Conservation (phyloP, 345 rosid species). For the Eucalyptus caleyi region DNA sequence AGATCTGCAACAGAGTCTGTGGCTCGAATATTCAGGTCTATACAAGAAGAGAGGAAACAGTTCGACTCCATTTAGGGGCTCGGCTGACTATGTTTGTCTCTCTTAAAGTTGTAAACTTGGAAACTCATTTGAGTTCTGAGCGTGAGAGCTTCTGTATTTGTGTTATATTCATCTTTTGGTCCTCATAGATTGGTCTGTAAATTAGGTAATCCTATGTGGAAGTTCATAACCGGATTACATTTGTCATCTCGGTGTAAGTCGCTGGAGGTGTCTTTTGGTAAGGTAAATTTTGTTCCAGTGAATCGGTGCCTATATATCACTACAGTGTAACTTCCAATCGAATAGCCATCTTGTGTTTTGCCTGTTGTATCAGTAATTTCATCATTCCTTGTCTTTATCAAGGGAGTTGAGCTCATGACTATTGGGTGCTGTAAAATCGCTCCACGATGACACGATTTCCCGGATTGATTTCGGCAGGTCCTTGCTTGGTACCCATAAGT, state of each 20-base stretch:
- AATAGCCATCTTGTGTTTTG: not conserved
- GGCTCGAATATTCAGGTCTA: conserved; percentile 77
- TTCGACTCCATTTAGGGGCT: conserved; percentile 12
- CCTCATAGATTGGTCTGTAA: not conserved
- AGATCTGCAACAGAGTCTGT: conserved; percentile 76
- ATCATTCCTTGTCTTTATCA: not conserved
- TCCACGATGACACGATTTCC: not conserved
- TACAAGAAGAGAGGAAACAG: conserved; percentile 76
- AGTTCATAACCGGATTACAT: not conserved
- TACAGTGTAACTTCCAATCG: not conserved
- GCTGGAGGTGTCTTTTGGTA: not conserved
- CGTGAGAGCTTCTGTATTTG: not conserved
- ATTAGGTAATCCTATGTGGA: not conserved
- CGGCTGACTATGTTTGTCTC: not conserved
- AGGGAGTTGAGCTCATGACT: not conserved
- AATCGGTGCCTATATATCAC: not conserved
- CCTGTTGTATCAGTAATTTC: not conserved
- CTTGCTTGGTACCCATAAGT: not conserved
- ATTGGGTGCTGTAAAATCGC: not conserved
- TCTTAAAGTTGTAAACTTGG: not conserved
- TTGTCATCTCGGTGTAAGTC: not conserved
- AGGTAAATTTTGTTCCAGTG: not conserved
- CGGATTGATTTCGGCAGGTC: not conserved
- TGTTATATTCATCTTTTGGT: not conserved
- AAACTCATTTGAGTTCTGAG: not conserved